Evolutionary conservation across 2,329 filamentous ascomycete species (phyloP), one percentile per base, ranked within the genome.

Genomic region (Diaporthe ampelina): DNA sequence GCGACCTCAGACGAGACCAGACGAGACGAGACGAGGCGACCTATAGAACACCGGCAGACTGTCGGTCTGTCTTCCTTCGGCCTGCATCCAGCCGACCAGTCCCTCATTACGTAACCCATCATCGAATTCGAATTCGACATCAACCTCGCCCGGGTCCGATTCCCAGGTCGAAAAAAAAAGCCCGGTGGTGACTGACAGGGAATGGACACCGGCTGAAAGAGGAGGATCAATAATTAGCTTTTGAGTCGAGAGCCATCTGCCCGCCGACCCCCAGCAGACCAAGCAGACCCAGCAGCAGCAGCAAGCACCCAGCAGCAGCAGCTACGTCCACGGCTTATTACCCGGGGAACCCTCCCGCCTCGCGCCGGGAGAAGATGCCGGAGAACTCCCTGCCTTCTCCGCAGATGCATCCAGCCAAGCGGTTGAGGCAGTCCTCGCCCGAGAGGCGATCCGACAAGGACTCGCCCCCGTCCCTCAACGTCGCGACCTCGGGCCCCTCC

Each of bases 381-480:
- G 83, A 83, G 56, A 84, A 84, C 77, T 84, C 85, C 74, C 86
- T 89, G 79, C 85, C 86, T 74, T 88, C 88, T 74, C 86, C 87
- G 77, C 83, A 82, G 78, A 81, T 85, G 57, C 86, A 90, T 78
- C 88, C 89, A 57, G 83, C 85, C 78, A 92, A 92, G 83, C 90
- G 91, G 77, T 85, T 87, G 76, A 88, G 90, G 76, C 88, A 87
- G 78, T 85, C 84, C 56, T 90, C 89, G 26, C 86, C 88, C 35
- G 69, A 72, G 37, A 40, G 26, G 58, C 63, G 63, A 11, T 68
- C 63, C 52, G 85, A 86, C 75, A 85, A 82, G 71, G 82, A 81
- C 59, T 86, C 85, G 40, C 85, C 85, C 2, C 78, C 80, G n/a
- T 85, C 85, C 29, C 82, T 84, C 5, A 76, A 77, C 37, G 81